These are phyloP conservation scores for Phyllosticta capitalensis DNA, from an alignment of 2,329 filamentous ascomycete species.

Conservation along the genomic window DNA sequence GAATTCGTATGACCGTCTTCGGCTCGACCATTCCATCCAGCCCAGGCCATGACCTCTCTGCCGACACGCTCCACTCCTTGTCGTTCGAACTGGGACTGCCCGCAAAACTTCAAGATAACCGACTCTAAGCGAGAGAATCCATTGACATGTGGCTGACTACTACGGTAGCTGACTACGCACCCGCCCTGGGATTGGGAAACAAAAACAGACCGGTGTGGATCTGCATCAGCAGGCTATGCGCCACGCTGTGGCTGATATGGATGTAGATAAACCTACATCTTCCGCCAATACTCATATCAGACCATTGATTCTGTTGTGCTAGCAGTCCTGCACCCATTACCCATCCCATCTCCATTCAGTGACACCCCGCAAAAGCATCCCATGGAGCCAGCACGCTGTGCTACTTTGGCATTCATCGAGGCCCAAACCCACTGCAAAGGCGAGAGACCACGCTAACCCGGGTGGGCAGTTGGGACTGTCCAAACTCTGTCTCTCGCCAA, in stretches of 20 bases:
- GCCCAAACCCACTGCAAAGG: too few relatives aligned
- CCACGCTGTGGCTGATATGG: background rate
- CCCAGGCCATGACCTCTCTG: background rate
- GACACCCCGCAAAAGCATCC: background rate
- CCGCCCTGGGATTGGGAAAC: background rate
- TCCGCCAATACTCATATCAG: background rate
- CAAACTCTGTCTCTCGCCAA: too few relatives aligned
- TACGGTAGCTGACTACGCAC: too few relatives aligned
- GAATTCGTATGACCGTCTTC: background rate
- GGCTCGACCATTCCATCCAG: too few relatives aligned
- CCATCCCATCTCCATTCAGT: too few relatives aligned
- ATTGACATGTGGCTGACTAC: too few relatives aligned
- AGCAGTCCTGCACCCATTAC: too few relatives aligned
- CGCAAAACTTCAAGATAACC: background rate
- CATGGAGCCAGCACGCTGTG: too few relatives aligned
- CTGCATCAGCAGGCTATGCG: background rate
- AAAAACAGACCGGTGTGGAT: background rate
- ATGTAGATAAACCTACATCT: background rate
- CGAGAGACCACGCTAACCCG: too few relatives aligned
- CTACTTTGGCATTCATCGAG: too few relatives aligned
- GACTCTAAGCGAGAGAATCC: background rate
- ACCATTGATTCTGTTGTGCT: background rate
- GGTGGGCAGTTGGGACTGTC: too few relatives aligned
- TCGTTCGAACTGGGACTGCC: background rate
- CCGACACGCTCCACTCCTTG: background rate